Evolutionary conservation across 176 grass and related monocot species (phyloP).

Genomic region (Dendrocalamus sinicus): DNA sequence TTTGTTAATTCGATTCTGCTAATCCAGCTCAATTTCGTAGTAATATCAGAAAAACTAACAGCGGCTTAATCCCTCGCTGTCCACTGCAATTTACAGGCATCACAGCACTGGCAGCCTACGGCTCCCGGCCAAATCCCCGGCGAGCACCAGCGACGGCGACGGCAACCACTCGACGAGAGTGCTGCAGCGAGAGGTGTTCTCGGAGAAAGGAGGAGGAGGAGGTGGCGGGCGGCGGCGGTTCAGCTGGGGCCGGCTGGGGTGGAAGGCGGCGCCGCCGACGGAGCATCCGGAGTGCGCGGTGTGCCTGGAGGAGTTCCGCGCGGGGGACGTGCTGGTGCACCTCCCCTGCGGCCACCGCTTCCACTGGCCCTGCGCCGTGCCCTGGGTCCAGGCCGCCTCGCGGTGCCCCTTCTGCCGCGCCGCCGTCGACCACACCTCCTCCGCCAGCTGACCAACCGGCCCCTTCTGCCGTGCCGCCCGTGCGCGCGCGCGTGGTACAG

Average conservation of each 20-base stretch:
- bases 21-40: background rate
- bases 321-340: slow-evolving; percentile 65
- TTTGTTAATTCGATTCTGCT: background rate
- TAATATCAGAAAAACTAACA: background rate
- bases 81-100: slow-evolving; percentile 36
- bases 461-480: too few relatives aligned
- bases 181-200: slow-evolving; percentile 62
- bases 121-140: background rate
- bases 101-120: slow-evolving; percentile 55
- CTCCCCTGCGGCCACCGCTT: slow-evolving; percentile 88
- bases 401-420: slow-evolving; percentile 85
- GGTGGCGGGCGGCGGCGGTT: slow-evolving; percentile 32
- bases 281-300: slow-evolving; percentile 69
- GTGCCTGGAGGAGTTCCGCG: slow-evolving; percentile 78
- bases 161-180: background rate
- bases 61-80: background rate
- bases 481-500: background rate
- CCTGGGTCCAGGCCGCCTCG: slow-evolving; percentile 71
- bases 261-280: background rate
- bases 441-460: background rate
- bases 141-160: background rate
- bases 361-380: slow-evolving; percentile 80
- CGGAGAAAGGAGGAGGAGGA: background rate
- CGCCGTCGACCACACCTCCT: slow-evolving; percentile 22
- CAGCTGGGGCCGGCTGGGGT: slow-evolving; percentile 61